Evolutionary conservation across 2,329 filamentous ascomycete species (phyloP).

Genomic region (Paracamarosporium sp.): DNA sequence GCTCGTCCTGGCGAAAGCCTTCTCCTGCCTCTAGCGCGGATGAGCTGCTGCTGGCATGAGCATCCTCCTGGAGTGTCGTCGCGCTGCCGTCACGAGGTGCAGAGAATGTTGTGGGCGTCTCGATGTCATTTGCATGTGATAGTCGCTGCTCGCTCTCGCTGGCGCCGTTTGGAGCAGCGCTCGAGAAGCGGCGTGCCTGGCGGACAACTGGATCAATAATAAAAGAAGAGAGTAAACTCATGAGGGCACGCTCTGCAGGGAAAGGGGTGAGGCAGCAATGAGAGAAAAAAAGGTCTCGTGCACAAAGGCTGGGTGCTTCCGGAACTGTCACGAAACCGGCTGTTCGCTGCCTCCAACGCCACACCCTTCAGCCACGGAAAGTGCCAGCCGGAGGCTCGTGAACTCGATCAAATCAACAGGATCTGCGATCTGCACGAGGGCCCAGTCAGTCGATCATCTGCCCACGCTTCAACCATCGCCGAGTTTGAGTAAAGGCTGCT

Average conservation of each 20-base stretch:
- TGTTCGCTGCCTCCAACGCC: not conserved
- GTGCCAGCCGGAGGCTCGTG: constrained; percentile 4
- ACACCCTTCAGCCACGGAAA: constrained; percentile 5
- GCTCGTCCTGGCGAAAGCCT: constrained; percentile 26
- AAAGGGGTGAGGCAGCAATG: constrained; percentile 1
- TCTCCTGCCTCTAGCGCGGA: constrained; percentile 22
- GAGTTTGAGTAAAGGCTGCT: not conserved
- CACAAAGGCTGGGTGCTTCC: not conserved
- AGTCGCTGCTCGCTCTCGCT: constrained; percentile 20
- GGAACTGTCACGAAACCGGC: not conserved
- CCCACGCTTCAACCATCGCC: not conserved
- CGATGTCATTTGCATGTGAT: constrained; percentile 37
- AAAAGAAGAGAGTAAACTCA: constrained; percentile 50
- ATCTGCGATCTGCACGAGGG: not conserved
- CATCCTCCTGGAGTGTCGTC: constrained; percentile 15
- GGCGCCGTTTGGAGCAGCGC: constrained; percentile 24
- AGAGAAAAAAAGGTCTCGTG: constrained; percentile 3
- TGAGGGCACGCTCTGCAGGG: constrained; percentile 29
- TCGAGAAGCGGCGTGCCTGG: constrained; percentile 48
- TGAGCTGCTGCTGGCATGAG: constrained; percentile 12
- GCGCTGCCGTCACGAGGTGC: constrained; percentile 12
- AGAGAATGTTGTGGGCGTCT: constrained; percentile 11
- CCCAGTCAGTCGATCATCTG: not conserved
- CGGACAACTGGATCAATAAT: constrained; percentile 50
- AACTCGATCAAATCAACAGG: not conserved